These are phyloP conservation scores for Colletotrichum ledebouriae DNA, from an alignment of 2,329 filamentous ascomycete genomes.

Conservation along the genomic window DNA sequence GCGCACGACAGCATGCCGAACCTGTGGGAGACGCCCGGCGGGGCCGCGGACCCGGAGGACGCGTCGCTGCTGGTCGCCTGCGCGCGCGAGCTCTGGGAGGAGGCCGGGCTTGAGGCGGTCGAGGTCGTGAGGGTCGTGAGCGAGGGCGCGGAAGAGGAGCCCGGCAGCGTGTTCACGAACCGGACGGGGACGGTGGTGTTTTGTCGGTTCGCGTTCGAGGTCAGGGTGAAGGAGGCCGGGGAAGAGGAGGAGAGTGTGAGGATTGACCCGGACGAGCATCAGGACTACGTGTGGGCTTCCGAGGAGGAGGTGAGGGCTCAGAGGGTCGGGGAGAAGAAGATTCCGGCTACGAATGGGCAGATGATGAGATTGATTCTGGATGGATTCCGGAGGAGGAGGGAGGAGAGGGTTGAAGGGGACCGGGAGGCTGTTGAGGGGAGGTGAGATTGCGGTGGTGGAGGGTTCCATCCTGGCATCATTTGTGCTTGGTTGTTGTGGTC, in stretches of 20 bases:
- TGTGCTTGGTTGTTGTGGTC: no score
- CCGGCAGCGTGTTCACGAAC: conserved; percentile 52
- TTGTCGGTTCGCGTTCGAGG: conserved; percentile 54
- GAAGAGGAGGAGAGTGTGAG: conserved; percentile 45
- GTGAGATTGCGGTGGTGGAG: not conserved
- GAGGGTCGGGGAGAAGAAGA: conserved; percentile 46
- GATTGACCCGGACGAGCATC: conserved; percentile 58
- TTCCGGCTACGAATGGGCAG: conserved; percentile 48
- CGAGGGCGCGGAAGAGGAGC: conserved; percentile 45
- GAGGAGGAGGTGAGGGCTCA: conserved; percentile 53
- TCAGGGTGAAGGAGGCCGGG: conserved; percentile 48
- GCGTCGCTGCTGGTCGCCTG: conserved; percentile 57
- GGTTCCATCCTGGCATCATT: no score
- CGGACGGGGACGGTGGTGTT: conserved; percentile 49
- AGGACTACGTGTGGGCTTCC: conserved; percentile 55
- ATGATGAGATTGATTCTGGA: conserved; percentile 49
- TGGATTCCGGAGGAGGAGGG: conserved; percentile 48
- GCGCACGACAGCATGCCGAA: conserved; percentile 59
- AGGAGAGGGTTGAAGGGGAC: not conserved
- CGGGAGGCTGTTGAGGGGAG: not conserved
- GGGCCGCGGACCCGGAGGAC: conserved; percentile 59
- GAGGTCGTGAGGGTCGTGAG: conserved; percentile 49
- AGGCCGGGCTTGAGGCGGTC: conserved; percentile 55
- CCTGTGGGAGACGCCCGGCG: conserved; percentile 64
- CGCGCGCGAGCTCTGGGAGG: conserved; percentile 64